Conservation (phyloP, 2,329 filamentous ascomycete genomes). For the Penicillium occitanis region DNA sequence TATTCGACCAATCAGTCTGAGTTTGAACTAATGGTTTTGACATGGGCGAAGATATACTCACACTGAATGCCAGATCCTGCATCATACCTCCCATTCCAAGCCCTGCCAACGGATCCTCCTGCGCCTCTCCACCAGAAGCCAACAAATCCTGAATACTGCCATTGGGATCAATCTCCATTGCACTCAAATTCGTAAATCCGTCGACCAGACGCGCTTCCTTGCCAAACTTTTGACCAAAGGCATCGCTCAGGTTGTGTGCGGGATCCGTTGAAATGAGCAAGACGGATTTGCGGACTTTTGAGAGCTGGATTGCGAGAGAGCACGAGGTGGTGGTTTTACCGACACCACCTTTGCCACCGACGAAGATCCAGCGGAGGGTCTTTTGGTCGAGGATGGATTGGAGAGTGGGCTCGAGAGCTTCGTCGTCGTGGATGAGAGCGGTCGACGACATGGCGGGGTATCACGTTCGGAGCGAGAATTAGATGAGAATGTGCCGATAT, state of each 20-base stretch:
- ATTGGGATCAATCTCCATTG: slow-evolving; percentile 99
- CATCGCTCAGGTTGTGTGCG: slow-evolving; percentile 95
- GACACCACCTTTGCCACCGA: slow-evolving; percentile 96
- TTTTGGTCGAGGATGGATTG: slow-evolving; percentile 95
- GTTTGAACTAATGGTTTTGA: background rate
- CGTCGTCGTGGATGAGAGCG: slow-evolving; percentile 55
- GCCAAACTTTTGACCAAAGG: slow-evolving; percentile 98
- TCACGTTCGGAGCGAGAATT: background rate
- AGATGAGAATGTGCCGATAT: background rate
- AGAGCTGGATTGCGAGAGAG: slow-evolving; percentile 95
- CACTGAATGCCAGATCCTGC: slow-evolving; percentile 95
- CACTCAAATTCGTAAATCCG: slow-evolving; percentile 89
- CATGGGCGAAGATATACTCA: slow-evolving; percentile 38
- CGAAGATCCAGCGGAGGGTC: slow-evolving; percentile 96
- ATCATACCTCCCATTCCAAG: slow-evolving; percentile 88
- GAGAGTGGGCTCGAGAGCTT: slow-evolving; percentile 85
- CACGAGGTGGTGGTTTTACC: slow-evolving; percentile 99
- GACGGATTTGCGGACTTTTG: slow-evolving; percentile 89
- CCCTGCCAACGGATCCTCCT: slow-evolving; percentile 67
- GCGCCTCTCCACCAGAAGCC: slow-evolving; percentile 65
- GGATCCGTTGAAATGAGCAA: slow-evolving; percentile 98
- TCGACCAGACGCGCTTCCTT: slow-evolving; percentile 93
- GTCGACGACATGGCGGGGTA: slow-evolving; percentile 40
- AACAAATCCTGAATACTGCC: slow-evolving; percentile 95
- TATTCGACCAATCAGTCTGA: slow-evolving; percentile 38